Evolutionary conservation across 257 asterid species (phyloP).

Genomic region (Scutellaria barbata): DNA sequence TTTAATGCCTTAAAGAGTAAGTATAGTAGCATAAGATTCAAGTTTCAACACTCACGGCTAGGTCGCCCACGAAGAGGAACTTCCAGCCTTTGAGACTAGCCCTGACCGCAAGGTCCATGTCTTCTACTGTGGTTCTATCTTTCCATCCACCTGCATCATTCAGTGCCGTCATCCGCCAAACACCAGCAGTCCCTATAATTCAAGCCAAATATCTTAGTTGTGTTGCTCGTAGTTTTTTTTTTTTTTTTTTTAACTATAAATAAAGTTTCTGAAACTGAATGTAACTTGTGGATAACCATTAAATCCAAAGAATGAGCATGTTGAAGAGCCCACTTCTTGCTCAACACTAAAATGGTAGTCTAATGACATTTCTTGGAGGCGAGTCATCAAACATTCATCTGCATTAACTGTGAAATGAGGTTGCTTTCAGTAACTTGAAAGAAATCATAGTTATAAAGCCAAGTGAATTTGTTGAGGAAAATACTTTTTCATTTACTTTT

Average conservation of each 20-base stretch:
- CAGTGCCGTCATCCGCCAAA: slow-evolving; percentile 65
- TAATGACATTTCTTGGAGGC: slow-evolving; percentile 75
- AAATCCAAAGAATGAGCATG: slow-evolving; percentile 66
- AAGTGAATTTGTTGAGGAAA: neutral
- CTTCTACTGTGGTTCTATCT: slow-evolving; percentile 70
- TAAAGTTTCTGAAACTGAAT: slow-evolving; percentile 19
- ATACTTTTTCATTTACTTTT: neutral
- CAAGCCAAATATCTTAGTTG: slow-evolving; percentile 25
- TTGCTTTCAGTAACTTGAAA: slow-evolving; percentile 19
- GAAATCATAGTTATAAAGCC: neutral
- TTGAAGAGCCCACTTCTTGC: slow-evolving; percentile 73
- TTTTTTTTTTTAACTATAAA: neutral
- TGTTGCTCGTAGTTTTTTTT: slow-evolving; percentile 13
- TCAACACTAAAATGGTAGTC: slow-evolving; percentile 72
- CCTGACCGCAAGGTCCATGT: slow-evolving; percentile 70
- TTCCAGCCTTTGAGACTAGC: slow-evolving; percentile 76
- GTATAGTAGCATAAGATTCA: neutral
- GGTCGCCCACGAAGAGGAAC: slow-evolving; percentile 57
- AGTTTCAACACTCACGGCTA: slow-evolving; percentile 41
- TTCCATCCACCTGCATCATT: slow-evolving; percentile 75
- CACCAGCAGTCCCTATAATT: slow-evolving; percentile 62
- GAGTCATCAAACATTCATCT: slow-evolving; percentile 73
- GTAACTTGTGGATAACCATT: slow-evolving; percentile 45
- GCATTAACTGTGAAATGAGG: slow-evolving; percentile 53
- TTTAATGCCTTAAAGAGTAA: slow-evolving; percentile 2